Base-by-base conservation (phyloP, 2,329 filamentous ascomycete genomes). In the Chaetomium olivaceum region DNA sequence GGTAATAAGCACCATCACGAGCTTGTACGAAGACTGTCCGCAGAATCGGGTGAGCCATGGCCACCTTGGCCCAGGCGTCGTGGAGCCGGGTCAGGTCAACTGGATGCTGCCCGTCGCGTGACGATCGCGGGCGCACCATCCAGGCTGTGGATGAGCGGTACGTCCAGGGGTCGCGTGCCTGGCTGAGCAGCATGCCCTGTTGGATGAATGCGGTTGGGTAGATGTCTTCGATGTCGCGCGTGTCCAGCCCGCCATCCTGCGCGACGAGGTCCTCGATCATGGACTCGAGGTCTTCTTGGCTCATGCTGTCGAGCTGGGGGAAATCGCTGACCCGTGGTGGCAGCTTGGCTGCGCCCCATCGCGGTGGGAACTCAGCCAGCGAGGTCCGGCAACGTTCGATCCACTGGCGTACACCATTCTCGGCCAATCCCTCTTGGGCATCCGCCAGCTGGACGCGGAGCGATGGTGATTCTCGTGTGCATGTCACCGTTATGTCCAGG, bases 1-100 rank as follows among this genome's bases (percentile, higher is more conserved):
- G 48, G 48, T 51, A 51, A 51, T 51, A 51, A 51, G n/a, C 48
- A 51, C 48, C 48, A 51, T 51, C 48, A 51, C 48, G 48, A 51
- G 48, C 48, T 51, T 51, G 48, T 51, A 25, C 48, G 25, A 51
- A 51, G 48, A 51, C 48, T 51, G 48, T 51, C 48, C 48, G 48
- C 48, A 51, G n/a, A 51, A 51, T 51, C 7, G 48, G 8, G 48
- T 51, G 48, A 51, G 48, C 48, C 48, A 51, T 51, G 48, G 48
- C 48, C 48, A 51, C 48, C n/a, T 51, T 51, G 48, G 25, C 48
- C 48, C 48, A 51, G 48, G 48, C 48, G 21, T 51, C 48, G 21
- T 25, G 48, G 21, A 51, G 48, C 48, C 48, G 48, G 48, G 48
- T 14, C 21, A 51, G 48, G 48, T 51, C 48, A 51, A 51, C 48